Percentiles rank a stretch among this genome's conserved stretches.
phyloP scores from a whole-genome alignment of 345 rosid genomes.

The Corchorus olitorius region DNA sequence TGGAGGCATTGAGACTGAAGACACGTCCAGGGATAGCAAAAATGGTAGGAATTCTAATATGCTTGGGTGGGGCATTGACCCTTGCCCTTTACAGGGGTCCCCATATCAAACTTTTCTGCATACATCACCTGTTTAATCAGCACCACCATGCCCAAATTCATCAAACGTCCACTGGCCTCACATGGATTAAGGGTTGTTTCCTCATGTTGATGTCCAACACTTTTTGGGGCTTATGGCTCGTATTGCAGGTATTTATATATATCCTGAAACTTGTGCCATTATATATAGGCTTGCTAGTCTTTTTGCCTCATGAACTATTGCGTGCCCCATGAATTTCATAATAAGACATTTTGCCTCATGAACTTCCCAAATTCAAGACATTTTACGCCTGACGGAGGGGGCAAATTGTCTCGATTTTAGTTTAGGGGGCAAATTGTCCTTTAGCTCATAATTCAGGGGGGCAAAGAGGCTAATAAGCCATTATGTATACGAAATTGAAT shows the following conservation, averaged over 20 bases:
- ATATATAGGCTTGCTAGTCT: too few species aligned
- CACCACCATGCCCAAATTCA: constrained; percentile 24
- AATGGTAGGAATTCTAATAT: constrained; percentile 58
- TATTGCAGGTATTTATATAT: constrained; percentile 60
- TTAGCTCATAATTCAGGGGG: too few species aligned
- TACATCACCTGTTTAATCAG: constrained; percentile 34
- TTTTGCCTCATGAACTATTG: too few species aligned
- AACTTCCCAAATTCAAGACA: too few species aligned
- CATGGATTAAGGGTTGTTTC: constrained; percentile 86
- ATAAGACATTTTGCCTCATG: too few species aligned
- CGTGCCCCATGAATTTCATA: too few species aligned
- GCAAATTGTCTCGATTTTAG: too few species aligned
- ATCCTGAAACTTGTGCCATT: background rate
- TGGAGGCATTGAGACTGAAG: constrained; percentile 63
- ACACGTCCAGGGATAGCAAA: constrained; percentile 64
- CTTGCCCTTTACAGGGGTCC: constrained; percentile 87
- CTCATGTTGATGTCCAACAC: constrained; percentile 74
- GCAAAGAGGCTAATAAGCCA: too few species aligned
- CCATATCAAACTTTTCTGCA: constrained; percentile 44
- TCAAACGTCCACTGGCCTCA: constrained; percentile 38
- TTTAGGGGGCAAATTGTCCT: too few species aligned
- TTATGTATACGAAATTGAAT: background rate
- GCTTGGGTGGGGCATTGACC: constrained; percentile 64
- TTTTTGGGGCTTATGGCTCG: constrained; percentile 84
- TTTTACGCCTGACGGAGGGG: too few species aligned